Evolutionary conservation across 441 rosid species (phyloP).

Genomic region (Breynia disticha): DNA sequence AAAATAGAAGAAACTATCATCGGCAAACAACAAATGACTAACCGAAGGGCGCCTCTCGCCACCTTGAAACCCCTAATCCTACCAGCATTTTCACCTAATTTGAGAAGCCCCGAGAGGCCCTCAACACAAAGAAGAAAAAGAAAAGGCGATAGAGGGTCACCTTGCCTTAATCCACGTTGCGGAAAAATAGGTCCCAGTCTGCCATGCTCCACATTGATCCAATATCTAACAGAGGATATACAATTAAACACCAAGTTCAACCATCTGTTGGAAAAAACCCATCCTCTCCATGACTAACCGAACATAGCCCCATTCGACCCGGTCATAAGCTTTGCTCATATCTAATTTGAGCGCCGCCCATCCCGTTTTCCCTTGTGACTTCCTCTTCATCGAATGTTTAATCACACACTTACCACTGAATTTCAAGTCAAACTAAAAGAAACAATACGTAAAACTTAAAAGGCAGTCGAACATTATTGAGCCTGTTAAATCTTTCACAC

Average conservation of each 20-base stretch:
- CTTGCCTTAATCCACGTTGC: neutral
- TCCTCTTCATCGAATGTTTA: too few species aligned
- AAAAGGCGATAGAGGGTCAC: conserved; percentile 4
- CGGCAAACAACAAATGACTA: neutral
- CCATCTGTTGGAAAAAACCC: neutral
- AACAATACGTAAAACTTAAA: too few species aligned
- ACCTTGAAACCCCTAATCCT: neutral
- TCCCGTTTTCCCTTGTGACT: too few species aligned
- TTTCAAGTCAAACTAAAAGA: too few species aligned
- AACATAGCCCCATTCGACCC: neutral
- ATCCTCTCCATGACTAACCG: neutral
- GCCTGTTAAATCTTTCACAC: too few species aligned
- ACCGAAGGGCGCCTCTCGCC: neutral
- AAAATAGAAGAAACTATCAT: neutral
- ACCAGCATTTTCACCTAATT: neutral
- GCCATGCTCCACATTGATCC: too few species aligned
- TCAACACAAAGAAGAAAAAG: neutral
- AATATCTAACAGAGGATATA: neutral
- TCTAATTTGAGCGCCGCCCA: conserved; percentile 1
- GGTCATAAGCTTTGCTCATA: conserved; percentile 6
- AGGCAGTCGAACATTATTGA: too few species aligned
- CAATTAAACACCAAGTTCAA: neutral
- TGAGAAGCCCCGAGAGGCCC: neutral
- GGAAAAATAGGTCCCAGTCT: neutral
- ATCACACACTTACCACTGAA: too few species aligned